These are phyloP conservation scores for Cadophora gregata DNA, from an alignment of 2,329 filamentous ascomycete genomes.

Conservation along the genomic window DNA sequence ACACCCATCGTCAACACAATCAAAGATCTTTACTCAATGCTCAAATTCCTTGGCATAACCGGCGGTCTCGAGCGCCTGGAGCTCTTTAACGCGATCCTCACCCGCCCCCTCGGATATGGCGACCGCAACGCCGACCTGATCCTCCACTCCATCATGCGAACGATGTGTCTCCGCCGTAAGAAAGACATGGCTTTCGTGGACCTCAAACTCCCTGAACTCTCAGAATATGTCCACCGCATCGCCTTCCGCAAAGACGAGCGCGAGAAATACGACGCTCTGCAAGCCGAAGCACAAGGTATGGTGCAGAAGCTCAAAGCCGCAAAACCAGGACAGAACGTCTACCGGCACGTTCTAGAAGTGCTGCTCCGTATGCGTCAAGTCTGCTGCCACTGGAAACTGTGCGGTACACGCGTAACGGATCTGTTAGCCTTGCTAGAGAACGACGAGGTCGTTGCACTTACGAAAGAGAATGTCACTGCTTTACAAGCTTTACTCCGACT, in stretches of 20 bases:
- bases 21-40: conserved; percentile 79
- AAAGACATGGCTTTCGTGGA: conserved; percentile 92
- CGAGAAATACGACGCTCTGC: conserved; percentile 76
- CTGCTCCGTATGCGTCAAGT: conserved; percentile 83
- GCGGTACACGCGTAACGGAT: conserved; percentile 74
- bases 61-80: conserved; percentile 76
- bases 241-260: conserved; percentile 75
- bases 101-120: conserved; percentile 67
- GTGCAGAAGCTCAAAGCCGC: conserved; percentile 64
- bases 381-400: conserved; percentile 89
- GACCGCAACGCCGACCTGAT: conserved; percentile 64
- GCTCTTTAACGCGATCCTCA: conserved; percentile 76
- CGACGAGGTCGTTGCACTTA: conserved; percentile 70
- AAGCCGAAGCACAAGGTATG: conserved; percentile 76
- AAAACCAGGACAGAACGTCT: conserved; percentile 56
- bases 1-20: conserved; percentile 86
- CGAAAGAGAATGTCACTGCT: conserved; percentile 71
- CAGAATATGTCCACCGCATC: conserved; percentile 78
- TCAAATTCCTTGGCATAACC: conserved; percentile 77
- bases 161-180: conserved; percentile 78
- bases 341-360: conserved; percentile 79
- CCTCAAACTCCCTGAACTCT: conserved; percentile 76
- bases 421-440: conserved; percentile 73
- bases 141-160: conserved; percentile 78
- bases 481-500: conserved; percentile 79